phyloP scores from a whole-genome alignment of 495 filamentous ascomycete genomes.

The Penicillium arizonense region DNA sequence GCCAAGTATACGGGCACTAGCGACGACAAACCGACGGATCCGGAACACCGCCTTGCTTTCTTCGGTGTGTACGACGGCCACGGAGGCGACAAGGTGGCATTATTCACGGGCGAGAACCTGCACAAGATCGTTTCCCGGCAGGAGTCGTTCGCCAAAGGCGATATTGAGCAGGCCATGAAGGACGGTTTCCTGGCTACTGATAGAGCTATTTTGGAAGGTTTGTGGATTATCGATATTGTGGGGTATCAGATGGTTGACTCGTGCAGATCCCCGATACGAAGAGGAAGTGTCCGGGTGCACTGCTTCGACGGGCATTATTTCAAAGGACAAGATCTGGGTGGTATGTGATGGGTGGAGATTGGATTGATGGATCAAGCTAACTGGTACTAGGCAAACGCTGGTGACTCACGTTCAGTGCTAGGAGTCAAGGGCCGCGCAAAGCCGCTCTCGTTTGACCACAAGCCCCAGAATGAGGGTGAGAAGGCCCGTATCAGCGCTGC shows the following conservation, averaged over 20 bases:
- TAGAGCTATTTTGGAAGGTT: constrained; percentile 91
- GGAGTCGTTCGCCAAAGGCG: constrained; percentile 83
- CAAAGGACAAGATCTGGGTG: constrained; percentile 89
- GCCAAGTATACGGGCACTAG: constrained; percentile 54
- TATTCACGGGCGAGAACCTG: constrained; percentile 89
- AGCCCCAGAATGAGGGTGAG: constrained; percentile 99
- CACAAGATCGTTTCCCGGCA: constrained; percentile 94
- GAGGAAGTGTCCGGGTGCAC: constrained; percentile 98
- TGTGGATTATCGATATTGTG: constrained; percentile 18
- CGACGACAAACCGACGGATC: constrained; percentile 56
- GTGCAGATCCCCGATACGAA: constrained; percentile 88
- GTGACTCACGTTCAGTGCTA: constrained; percentile 90
- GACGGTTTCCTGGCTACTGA: constrained; percentile 97
- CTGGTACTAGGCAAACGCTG: constrained; percentile 77
- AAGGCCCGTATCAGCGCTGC: constrained; percentile 94
- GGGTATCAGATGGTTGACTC: neutral
- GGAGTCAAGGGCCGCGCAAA: constrained; percentile 96
- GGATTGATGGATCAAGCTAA: constrained; percentile 6
- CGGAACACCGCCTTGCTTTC: constrained; percentile 79
- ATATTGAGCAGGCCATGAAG: constrained; percentile 94
- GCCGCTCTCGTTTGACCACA: constrained; percentile 96
- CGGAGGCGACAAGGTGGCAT: constrained; percentile 92
- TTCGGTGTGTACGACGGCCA: constrained; percentile 99
- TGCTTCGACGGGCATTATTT: constrained; percentile 84
- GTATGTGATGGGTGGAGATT: constrained; percentile 53